Conservation (phyloP, 169 alveolate genomes). For the Cryptosporidium muris region DNA sequence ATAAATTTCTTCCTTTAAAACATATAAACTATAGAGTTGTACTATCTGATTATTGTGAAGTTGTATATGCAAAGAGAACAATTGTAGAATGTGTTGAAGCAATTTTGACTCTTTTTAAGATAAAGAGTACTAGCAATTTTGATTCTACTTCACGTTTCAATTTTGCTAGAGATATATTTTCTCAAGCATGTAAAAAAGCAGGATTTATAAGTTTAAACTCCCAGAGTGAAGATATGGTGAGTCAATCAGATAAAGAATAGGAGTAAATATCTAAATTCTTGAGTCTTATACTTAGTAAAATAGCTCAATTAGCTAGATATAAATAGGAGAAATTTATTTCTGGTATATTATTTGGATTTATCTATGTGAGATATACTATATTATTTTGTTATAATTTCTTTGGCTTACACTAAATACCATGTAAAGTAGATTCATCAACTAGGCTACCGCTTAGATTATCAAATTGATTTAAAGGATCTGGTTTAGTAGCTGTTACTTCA, state of each 20-base stretch:
- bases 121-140: constrained; percentile 27
- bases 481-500: not conserved
- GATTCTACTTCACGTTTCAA: constrained; percentile 27
- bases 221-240: no score
- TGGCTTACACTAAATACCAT: not conserved
- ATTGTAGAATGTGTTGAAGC: constrained; percentile 67
- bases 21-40: constrained; percentile 17
- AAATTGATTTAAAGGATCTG: not conserved
- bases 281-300: not conserved
- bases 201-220: not conserved
- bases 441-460: constrained; percentile 52
- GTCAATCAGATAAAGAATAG: constrained; percentile 4
- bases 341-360: not conserved
- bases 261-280: no score
- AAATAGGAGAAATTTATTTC: not conserved
- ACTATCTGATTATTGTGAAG: constrained; percentile 49
- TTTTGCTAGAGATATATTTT: constrained; percentile 2
- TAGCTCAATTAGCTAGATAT: not conserved
- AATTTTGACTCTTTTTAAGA: constrained; percentile 26
- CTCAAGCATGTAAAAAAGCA: constrained; percentile 47
- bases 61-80: constrained; percentile 47
- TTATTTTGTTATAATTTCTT: not conserved
- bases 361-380: not conserved
- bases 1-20: constrained; percentile 24
- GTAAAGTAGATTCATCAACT: constrained; percentile 14